These are phyloP conservation scores for Malassezia brasiliensis DNA, from an alignment of 1,284 basidiomycete genomes.

Conservation along the genomic window DNA sequence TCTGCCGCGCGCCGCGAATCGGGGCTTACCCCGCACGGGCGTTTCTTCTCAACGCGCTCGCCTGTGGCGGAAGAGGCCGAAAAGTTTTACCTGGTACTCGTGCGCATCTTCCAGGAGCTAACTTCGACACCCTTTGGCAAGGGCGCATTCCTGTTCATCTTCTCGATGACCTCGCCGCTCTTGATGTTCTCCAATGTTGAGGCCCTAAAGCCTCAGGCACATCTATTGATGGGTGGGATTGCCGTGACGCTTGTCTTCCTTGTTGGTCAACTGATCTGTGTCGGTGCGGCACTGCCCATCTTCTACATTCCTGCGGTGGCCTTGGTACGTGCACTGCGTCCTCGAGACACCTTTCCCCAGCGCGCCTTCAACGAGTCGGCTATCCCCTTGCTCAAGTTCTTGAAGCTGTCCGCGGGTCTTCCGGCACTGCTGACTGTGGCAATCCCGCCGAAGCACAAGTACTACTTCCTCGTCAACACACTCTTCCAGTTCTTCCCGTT, in stretches of 20 bases:
- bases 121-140: not conserved
- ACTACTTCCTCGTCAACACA: constrained; percentile 3
- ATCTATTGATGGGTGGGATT: constrained; percentile 5
- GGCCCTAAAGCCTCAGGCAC: constrained; percentile 8
- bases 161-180: constrained; percentile 5
- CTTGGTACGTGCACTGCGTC: constrained; percentile 4
- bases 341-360: constrained; percentile 6
- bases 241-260: constrained; percentile 6
- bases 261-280: constrained; percentile 14
- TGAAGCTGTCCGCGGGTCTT: not conserved
- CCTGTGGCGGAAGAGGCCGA: not conserved
- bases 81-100: not conserved
- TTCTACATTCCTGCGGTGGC: constrained; percentile 8
- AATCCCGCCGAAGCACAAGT: constrained; percentile 1
- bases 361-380: constrained; percentile 6
- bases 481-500: constrained; percentile 16
- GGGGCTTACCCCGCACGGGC: not conserved
- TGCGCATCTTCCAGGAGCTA: constrained; percentile 12
- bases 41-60: not conserved
- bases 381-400: not conserved
- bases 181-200: not conserved
- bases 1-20: not conserved
- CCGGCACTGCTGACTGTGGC: constrained; percentile 1
- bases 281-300: constrained; percentile 15
- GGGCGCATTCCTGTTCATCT: constrained; percentile 11